These are phyloP conservation scores for Colletotrichum lentis DNA, from an alignment of 2,329 filamentous ascomycete genomes.

Conservation along the genomic window DNA sequence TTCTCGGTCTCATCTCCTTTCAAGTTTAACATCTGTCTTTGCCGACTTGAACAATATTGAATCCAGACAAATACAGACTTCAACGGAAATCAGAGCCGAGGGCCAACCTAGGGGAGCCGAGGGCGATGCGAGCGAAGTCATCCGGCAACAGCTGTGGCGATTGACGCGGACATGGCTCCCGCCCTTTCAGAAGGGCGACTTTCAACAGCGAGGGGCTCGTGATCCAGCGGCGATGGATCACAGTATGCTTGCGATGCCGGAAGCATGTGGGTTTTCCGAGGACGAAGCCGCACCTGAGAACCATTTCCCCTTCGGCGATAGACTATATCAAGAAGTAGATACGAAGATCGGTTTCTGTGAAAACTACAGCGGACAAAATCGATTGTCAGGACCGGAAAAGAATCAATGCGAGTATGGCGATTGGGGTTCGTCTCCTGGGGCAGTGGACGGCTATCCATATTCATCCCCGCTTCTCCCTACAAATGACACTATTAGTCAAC, in stretches of 20 bases:
- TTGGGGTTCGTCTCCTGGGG: not conserved
- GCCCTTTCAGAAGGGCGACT: slow-evolving; percentile 47
- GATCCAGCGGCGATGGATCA: slow-evolving; percentile 32
- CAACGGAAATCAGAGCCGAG: not conserved
- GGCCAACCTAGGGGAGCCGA: not conserved
- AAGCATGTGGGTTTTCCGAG: not conserved
- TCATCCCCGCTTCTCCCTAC: not conserved
- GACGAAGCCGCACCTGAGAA: not conserved
- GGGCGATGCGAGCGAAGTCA: not conserved
- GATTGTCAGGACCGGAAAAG: not conserved
- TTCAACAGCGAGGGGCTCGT: slow-evolving; percentile 47
- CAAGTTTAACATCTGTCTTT: slow-evolving; percentile 5
- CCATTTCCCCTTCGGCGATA: not conserved
- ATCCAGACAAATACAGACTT: not conserved
- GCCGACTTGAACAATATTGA: not conserved
- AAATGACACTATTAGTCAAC: not conserved
- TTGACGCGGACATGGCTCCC: slow-evolving; percentile 44
- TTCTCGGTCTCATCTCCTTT: slow-evolving; percentile 1
- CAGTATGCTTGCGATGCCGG: not conserved
- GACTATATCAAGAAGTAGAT: not conserved
- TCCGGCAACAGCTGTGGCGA: not conserved
- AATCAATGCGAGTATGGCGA: not conserved
- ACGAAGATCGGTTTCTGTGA: not conserved
- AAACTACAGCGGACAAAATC: not conserved
- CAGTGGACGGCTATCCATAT: not conserved